Percentiles rank a stretch among this genome's conserved stretches.
These are phyloP conservation scores for Hypomyces perniciosus DNA, from an alignment of 2,329 filamentous ascomycete species.

Conservation along the genomic window DNA sequence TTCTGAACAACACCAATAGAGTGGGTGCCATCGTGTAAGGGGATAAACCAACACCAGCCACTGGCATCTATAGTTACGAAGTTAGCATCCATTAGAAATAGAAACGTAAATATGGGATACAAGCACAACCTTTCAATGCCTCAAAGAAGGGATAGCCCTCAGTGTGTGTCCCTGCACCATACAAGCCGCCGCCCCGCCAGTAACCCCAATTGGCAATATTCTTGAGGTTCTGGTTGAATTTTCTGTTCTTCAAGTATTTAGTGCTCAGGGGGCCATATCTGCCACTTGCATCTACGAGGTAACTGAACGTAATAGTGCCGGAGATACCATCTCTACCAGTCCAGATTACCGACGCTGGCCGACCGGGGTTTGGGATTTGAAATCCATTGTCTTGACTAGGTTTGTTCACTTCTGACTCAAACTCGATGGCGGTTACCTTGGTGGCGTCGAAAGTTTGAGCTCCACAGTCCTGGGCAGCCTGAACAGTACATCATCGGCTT, in stretches of 20 bases:
- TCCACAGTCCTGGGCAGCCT: constrained; percentile 26
- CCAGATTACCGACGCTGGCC: constrained; percentile 33
- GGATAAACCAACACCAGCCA: constrained; percentile 47
- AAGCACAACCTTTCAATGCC: constrained; percentile 27
- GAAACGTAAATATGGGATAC: neutral
- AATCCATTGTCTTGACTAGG: neutral
- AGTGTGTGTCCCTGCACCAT: constrained; percentile 28
- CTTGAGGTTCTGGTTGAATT: constrained; percentile 41
- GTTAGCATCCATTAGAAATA: neutral
- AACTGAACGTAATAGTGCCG: constrained; percentile 39
- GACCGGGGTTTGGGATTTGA: constrained; percentile 18
- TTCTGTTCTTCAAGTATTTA: constrained; percentile 43
- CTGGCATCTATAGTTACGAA: constrained; percentile 31
- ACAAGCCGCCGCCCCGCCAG: constrained; percentile 31
- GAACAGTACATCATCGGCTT: constrained; percentile 38
- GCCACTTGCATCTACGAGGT: constrained; percentile 44
- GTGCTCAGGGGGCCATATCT: constrained; percentile 39
- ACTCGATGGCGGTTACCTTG: constrained; percentile 29
- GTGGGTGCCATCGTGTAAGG: constrained; percentile 39
- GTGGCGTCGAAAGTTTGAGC: constrained; percentile 32
- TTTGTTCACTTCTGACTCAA: constrained; percentile 14
- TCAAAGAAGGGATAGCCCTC: constrained; percentile 39
- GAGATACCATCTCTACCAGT: constrained; percentile 26
- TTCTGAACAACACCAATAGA: constrained; percentile 39
- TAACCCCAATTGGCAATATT: constrained; percentile 47